Conservation (phyloP, 768 basidiomycete genomes). For the Serendipita sp. region DNA sequence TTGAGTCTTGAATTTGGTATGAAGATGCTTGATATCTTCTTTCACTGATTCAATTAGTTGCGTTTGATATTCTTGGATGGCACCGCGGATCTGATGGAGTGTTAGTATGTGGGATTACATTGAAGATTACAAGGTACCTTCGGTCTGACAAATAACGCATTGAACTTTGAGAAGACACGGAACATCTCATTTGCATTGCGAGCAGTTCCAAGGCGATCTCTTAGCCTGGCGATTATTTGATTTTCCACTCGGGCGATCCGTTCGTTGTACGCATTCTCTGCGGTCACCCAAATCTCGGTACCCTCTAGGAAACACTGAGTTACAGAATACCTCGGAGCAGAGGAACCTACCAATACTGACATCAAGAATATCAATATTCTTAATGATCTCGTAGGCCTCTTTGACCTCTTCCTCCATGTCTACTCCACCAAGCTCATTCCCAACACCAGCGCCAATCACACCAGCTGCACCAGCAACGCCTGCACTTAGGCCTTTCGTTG, state of each 20-base stretch:
- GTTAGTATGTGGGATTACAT: background rate
- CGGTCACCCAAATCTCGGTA: conserved; percentile 93
- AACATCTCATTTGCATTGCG: conserved; percentile 99
- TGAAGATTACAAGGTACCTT: conserved; percentile 38
- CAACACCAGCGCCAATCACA: conserved; percentile 57
- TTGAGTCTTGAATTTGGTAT: conserved; percentile 96
- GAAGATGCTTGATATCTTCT: conserved; percentile 88
- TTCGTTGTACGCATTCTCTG: conserved; percentile 96
- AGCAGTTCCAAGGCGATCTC: conserved; percentile 86
- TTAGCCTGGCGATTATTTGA: conserved; percentile 85
- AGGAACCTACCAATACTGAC: conserved; percentile 64
- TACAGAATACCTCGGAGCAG: background rate
- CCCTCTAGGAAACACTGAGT: conserved; percentile 42
- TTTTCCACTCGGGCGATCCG: conserved; percentile 95
- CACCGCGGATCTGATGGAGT: conserved; percentile 67
- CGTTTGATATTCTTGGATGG: conserved; percentile 98
- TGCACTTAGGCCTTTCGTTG: conserved; percentile 67
- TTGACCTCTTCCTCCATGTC: conserved; percentile 98
- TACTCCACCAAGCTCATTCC: conserved; percentile 71
- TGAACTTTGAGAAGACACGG: conserved; percentile 96
- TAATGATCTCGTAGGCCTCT: conserved; percentile 92
- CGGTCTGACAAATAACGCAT: conserved; percentile 86
- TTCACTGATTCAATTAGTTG: conserved; percentile 98
- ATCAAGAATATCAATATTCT: conserved; percentile 90
- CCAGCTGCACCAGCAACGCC: conserved; percentile 94